Evolutionary conservation across 2,329 filamentous ascomycete species (phyloP).

Genomic region (Chaetomiaceae sp.): DNA sequence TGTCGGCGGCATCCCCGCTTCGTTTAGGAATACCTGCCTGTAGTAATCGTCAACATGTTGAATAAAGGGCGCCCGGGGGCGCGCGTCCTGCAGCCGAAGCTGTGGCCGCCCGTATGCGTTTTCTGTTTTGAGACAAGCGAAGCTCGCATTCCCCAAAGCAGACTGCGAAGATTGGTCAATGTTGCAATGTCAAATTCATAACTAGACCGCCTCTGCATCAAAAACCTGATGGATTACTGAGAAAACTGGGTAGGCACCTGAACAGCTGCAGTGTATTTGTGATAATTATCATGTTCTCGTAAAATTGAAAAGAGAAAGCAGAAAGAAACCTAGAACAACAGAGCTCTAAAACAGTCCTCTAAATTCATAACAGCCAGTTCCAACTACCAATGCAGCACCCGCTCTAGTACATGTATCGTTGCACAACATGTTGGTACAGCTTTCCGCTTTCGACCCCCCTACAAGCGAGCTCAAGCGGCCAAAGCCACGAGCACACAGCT

Average conservation of each 20-base stretch:
- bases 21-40: too few relatives aligned
- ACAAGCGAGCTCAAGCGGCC: constrained; percentile 22
- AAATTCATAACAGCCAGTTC: not conserved
- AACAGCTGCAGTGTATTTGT: too few relatives aligned
- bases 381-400: constrained; percentile 12
- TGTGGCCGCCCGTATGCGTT: too few relatives aligned
- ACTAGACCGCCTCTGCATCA: too few relatives aligned
- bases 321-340: not conserved
- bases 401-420: not conserved
- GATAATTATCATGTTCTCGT: not conserved
- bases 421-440: constrained; percentile 11
- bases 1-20: too few relatives aligned
- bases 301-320: not conserved
- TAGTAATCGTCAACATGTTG: too few relatives aligned
- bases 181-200: too few relatives aligned
- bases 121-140: not conserved
- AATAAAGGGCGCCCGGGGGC: too few relatives aligned
- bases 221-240: too few relatives aligned
- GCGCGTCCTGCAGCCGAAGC: too few relatives aligned
- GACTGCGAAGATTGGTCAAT: too few relatives aligned
- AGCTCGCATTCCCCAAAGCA: not conserved
- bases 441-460: not conserved
- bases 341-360: not conserved
- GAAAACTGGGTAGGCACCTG: too few relatives aligned
- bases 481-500: constrained; percentile 22